Percentiles rank a stretch among this genome's conserved stretches.
These are phyloP conservation scores for Ogataea paradorogensis DNA, from an alignment of 805 yeast species.

Conservation along the genomic window DNA sequence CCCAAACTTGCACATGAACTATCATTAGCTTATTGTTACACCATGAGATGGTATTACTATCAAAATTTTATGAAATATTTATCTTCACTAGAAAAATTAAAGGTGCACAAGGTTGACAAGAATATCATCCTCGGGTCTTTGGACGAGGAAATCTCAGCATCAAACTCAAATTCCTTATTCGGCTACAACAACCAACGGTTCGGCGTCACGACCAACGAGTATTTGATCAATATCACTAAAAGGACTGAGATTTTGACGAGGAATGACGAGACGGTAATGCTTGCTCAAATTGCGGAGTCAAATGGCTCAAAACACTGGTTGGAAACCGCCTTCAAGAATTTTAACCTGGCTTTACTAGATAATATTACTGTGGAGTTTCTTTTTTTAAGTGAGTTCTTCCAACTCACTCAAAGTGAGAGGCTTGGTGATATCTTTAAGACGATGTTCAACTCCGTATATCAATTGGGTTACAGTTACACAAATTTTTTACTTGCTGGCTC, in stretches of 20 bases:
- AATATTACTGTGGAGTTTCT: slow-evolving; percentile 75
- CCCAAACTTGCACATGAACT: slow-evolving; percentile 68
- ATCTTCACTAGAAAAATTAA: slow-evolving; percentile 65
- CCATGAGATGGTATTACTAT: slow-evolving; percentile 92
- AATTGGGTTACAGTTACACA: slow-evolving; percentile 48
- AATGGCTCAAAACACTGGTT: slow-evolving; percentile 59
- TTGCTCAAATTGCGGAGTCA: slow-evolving; percentile 82
- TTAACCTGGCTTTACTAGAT: slow-evolving; percentile 70
- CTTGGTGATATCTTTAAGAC: slow-evolving; percentile 42
- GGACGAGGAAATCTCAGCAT: slow-evolving; percentile 19
- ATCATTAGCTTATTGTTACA: slow-evolving; percentile 74
- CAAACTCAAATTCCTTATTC: slow-evolving; percentile 16
- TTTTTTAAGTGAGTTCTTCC: slow-evolving; percentile 71
- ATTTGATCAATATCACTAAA: slow-evolving; percentile 52
- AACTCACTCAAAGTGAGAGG: slow-evolving; percentile 44
- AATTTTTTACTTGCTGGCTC: slow-evolving; percentile 38
- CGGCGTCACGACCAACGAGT: slow-evolving; percentile 45
- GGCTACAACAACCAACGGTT: slow-evolving; percentile 5
- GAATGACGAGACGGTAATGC: slow-evolving; percentile 62
- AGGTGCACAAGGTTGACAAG: slow-evolving; percentile 52
- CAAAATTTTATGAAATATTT: slow-evolving; percentile 75
- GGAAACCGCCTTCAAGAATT: slow-evolving; percentile 71
- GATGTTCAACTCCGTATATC: slow-evolving; percentile 54
- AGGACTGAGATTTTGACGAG: slow-evolving; percentile 53
- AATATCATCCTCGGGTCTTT: slow-evolving; percentile 25